Base-by-base conservation (phyloP, 352 stramenopile species). In the Phytopythium ostracodes region DNA sequence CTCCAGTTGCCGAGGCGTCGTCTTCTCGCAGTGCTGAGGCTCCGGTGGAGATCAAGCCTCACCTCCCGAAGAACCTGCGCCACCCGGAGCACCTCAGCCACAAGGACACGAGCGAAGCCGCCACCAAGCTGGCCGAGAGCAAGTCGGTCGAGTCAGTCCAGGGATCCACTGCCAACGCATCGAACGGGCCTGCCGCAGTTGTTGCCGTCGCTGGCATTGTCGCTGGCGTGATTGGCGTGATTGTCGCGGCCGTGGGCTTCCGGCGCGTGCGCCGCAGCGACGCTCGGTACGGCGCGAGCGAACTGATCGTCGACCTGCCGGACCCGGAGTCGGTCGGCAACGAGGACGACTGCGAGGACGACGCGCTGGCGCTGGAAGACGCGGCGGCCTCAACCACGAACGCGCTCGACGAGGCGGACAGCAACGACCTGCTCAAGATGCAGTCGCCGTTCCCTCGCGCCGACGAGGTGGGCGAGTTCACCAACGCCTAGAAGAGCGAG, bases 261-360 rank as follows among this genome's bases (percentile, higher is more conserved):
- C 55, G 62, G 20, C 60, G 67, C 7, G 58, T 72, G 61, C 67
- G 68, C 36, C 57, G 68, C n/a, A 76, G 69, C 59, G 62, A 76
- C 55, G 62, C 69, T 1, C 60, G 53, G 42, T 72, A 73, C 49
- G 60, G 66, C 12, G 59, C 60, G 17, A 60, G 72, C 10, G 70
- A 76, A 59, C 50, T 77, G 43, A 64, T 46, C 7, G 68, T 68
- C 5, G 64, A 77, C 50, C 59, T 75, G 56, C 70, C 70, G 20
- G 60, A 70, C 25, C 66, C 67, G 10, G 63, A 60, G 31, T 33
- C 40, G 20, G 56, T 55, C 20, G 56, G 49, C 24, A 36, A 64
- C 51, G 31, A 22, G 22, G 62, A 58, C 44, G 62, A 63, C 43
- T 43, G 64, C 15, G 44, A 55, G 18, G 57, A 59, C 20, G 57